Conservation (phyloP, 192 early-diverging fungal species). For the Coemansia sp. region DNA sequence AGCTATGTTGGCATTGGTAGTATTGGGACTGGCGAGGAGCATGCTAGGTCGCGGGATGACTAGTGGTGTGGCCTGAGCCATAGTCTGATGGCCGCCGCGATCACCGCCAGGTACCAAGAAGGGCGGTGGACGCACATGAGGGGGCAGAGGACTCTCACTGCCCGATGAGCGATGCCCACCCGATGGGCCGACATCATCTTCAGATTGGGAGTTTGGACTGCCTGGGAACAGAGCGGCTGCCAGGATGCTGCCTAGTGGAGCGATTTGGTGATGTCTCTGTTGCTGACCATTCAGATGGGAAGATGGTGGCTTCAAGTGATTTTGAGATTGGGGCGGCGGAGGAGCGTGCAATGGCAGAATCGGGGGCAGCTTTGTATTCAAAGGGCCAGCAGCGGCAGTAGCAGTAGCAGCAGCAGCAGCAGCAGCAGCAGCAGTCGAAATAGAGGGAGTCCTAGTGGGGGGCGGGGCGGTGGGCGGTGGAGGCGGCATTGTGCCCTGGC, state of each 20-base stretch:
- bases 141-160: conserved; percentile 47
- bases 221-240: conserved; percentile 49
- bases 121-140: conserved; percentile 35
- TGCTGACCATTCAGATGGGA: conserved; percentile 14
- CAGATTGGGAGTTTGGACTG: conserved; percentile 42
- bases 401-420: background rate
- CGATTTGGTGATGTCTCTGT: conserved; percentile 29
- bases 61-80: conserved; percentile 46
- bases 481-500: conserved; percentile 47
- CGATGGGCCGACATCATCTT: conserved; percentile 39
- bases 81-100: conserved; percentile 51
- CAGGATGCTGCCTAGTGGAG: conserved; percentile 40
- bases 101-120: conserved; percentile 49
- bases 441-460: background rate
- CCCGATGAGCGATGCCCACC: conserved; percentile 50
- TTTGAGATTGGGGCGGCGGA: conserved; percentile 2
- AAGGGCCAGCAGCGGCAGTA: background rate
- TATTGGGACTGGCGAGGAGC: conserved; percentile 2
- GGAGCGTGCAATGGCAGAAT: conserved; percentile 18
- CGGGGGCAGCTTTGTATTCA: conserved; percentile 25
- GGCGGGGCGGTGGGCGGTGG: conserved; percentile 37
- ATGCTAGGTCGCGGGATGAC: conserved; percentile 44
- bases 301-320: conserved; percentile 14
- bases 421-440: background rate
- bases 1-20: background rate